phyloP scores from a whole-genome alignment of 345 rosid genomes.

The Murraya koenigii region DNA sequence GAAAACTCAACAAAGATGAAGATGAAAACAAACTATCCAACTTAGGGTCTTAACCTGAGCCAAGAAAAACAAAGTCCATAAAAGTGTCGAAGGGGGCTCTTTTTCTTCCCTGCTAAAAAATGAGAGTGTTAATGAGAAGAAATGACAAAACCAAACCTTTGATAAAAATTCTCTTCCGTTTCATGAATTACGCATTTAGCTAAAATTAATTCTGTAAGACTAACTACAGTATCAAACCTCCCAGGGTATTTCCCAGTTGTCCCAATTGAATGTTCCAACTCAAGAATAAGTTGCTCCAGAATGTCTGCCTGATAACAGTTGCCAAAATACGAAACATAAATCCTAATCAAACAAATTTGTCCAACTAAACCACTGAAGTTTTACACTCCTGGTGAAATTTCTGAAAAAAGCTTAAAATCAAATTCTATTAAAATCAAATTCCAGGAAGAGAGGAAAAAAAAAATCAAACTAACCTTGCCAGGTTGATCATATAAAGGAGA shows the following conservation, averaged over 20 bases:
- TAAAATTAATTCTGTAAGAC: not conserved
- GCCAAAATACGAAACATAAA: constrained; percentile 6
- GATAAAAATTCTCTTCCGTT: not conserved
- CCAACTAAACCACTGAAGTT: not conserved
- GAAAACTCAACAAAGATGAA: constrained; percentile 17
- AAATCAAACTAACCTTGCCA: constrained; percentile 62
- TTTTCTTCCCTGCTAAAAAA: constrained; percentile 64
- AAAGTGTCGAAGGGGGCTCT: constrained; percentile 90
- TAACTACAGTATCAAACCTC: constrained; percentile 39
- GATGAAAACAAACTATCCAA: constrained; percentile 15
- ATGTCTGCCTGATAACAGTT: constrained; percentile 70
- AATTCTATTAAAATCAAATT: not conserved
- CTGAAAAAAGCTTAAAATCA: not conserved
- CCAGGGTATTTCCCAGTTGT: constrained; percentile 66
- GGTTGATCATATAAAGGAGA: constrained; percentile 83
- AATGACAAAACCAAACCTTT: not conserved
- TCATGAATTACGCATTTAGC: not conserved
- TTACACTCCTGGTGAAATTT: constrained; percentile 4
- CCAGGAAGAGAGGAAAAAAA: constrained; percentile 5
- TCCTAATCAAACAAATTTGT: not conserved
- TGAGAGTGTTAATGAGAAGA: constrained; percentile 2
- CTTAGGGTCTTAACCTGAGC: constrained; percentile 70
- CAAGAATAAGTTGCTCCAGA: constrained; percentile 75
- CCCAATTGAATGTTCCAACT: constrained; percentile 81
- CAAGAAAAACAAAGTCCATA: constrained; percentile 91